Evolutionary conservation across 495 filamentous ascomycete genomes (phyloP).

Genomic region (Delitschia confertaspora): DNA sequence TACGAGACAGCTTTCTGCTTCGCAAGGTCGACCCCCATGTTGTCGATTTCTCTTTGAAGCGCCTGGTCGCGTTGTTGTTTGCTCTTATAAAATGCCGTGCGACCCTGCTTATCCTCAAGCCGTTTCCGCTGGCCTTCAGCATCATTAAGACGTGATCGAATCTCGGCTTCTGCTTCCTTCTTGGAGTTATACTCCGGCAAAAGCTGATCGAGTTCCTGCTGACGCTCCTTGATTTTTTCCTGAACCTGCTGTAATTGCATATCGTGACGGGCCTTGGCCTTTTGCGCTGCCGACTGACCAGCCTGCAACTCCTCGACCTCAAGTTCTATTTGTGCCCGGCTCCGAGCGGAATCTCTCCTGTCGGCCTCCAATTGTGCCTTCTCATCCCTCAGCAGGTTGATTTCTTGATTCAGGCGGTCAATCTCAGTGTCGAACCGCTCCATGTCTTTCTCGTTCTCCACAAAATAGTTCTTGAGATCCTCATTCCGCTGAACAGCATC

Average conservation of each 20-base stretch:
- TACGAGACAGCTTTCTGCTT: constrained; percentile 73
- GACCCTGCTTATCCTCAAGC: constrained; percentile 87
- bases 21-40: constrained; percentile 64
- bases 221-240: constrained; percentile 62
- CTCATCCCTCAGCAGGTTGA: constrained; percentile 82
- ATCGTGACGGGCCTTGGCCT: constrained; percentile 59
- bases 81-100: constrained; percentile 78
- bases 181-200: constrained; percentile 64
- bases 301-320: constrained; percentile 71
- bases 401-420: constrained; percentile 65
- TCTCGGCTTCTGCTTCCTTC: constrained; percentile 60
- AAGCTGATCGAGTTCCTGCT: constrained; percentile 63
- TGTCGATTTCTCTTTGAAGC: constrained; percentile 70
- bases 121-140: constrained; percentile 69
- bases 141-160: constrained; percentile 61
- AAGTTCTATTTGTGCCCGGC: constrained; percentile 75
- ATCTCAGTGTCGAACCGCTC: constrained; percentile 67
- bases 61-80: constrained; percentile 82
- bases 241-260: constrained; percentile 65
- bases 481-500: constrained; percentile 75
- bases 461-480: constrained; percentile 66
- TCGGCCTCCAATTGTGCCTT: constrained; percentile 84
- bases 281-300: constrained; percentile 68
- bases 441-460: constrained; percentile 73
- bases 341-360: constrained; percentile 64